These are phyloP conservation scores for Glutinoglossum americanum DNA, from an alignment of 495 filamentous ascomycete species.

Conservation along the genomic window DNA sequence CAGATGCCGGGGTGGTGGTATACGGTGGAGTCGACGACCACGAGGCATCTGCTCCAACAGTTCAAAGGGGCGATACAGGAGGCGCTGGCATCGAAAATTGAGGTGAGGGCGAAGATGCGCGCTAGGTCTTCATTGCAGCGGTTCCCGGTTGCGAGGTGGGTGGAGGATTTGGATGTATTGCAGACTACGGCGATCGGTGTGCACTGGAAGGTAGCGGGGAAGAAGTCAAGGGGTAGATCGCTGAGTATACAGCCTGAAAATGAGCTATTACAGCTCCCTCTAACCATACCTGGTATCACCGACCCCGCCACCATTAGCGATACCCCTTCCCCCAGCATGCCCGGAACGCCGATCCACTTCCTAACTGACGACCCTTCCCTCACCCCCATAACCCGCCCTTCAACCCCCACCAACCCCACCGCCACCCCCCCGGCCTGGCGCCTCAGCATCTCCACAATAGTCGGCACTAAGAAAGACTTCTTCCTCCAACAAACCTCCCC, in stretches of 20 bases:
- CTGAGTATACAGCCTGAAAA: constrained; percentile 11
- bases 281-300: too few species aligned
- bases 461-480: constrained; percentile 37
- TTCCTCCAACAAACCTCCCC: constrained; percentile 41
- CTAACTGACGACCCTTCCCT: too few species aligned
- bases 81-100: constrained; percentile 37
- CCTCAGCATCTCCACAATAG: constrained; percentile 16
- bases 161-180: constrained; percentile 19
- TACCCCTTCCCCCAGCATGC: too few species aligned
- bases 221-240: constrained; percentile 16
- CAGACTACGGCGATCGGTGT: constrained; percentile 17
- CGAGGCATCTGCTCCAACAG: constrained; percentile 47
- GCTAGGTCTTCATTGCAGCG: constrained; percentile 53
- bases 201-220: constrained; percentile 7
- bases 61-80: constrained; percentile 49
- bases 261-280: too few species aligned
- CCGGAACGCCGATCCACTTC: too few species aligned
- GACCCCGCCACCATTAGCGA: too few species aligned
- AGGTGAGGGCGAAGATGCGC: constrained; percentile 43
- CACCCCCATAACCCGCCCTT: too few species aligned
- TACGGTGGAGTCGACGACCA: constrained; percentile 45
- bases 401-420: not conserved
- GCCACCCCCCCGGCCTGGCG: constrained; percentile 7
- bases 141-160: constrained; percentile 36
- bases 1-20: constrained; percentile 69